Evolutionary conservation across 2,329 filamentous ascomycete genomes (phyloP).

Genomic region (Ophioceras dolichostomum): DNA sequence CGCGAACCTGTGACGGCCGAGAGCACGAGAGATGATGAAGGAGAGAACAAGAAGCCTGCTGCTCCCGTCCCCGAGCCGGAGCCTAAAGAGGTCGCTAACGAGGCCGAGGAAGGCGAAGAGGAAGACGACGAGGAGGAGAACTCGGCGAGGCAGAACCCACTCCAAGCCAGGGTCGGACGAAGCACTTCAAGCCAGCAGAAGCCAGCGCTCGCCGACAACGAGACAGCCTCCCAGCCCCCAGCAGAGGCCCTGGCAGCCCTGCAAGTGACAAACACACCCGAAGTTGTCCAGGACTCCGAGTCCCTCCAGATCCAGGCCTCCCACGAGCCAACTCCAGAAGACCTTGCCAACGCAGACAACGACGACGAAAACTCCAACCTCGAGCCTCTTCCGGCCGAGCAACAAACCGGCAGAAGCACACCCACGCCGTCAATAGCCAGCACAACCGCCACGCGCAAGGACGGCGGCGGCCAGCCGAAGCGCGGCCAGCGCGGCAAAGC

Average conservation of each 20-base stretch:
- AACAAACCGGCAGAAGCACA: slow-evolving; percentile 5
- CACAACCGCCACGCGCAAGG: slow-evolving; percentile 17
- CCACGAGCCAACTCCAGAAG: too few species aligned
- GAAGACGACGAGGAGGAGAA: slow-evolving; percentile 14
- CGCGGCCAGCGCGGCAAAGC: slow-evolving; percentile 72
- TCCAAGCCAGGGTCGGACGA: too few species aligned
- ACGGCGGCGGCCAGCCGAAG: slow-evolving; percentile 37
- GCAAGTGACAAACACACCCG: too few species aligned
- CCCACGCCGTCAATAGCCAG: slow-evolving; percentile 5
- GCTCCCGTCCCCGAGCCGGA: slow-evolving; percentile 1
- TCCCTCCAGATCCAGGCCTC: too few species aligned
- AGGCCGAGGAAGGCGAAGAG: slow-evolving; percentile 20
- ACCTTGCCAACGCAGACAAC: too few species aligned
- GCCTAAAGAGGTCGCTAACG: slow-evolving; percentile 12
- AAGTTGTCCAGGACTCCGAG: too few species aligned
- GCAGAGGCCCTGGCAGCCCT: too few species aligned
- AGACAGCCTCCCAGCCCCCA: too few species aligned
- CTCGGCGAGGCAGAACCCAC: too few species aligned
- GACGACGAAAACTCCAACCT: slow-evolving; percentile 20
- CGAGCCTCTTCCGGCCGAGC: slow-evolving; percentile 12
- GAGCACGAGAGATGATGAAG: slow-evolving; percentile 4
- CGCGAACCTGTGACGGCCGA: neutral
- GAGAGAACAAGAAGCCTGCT: slow-evolving; percentile 12
- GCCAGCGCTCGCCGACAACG: too few species aligned
- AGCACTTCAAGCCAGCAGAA: too few species aligned